Conservation (phyloP, 2,329 filamentous ascomycete genomes). For the Aspergillus arachidicola region DNA sequence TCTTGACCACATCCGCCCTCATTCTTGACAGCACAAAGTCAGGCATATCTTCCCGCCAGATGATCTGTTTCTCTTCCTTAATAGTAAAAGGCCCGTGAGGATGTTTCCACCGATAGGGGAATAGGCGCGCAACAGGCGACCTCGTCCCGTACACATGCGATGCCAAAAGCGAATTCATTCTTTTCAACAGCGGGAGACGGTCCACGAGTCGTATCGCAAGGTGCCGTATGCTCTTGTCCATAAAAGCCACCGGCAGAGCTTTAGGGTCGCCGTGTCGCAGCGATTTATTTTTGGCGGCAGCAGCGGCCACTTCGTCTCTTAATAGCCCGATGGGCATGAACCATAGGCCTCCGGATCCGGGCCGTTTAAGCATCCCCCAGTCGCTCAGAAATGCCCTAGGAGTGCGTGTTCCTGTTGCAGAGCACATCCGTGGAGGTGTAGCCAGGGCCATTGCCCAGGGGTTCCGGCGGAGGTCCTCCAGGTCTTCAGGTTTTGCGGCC, state of each 20-base stretch:
- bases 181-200: slow-evolving; percentile 28
- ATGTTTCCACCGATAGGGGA: slow-evolving; percentile 42
- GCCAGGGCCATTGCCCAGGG: slow-evolving; percentile 46
- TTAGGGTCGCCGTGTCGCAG: not conserved
- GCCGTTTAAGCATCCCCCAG: slow-evolving; percentile 39
- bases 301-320: slow-evolving; percentile 30
- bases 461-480: slow-evolving; percentile 36
- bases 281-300: not conserved
- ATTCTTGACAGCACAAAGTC: slow-evolving; percentile 43
- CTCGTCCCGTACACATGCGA: slow-evolving; percentile 14
- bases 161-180: slow-evolving; percentile 19
- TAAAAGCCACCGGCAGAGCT: not conserved
- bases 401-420: slow-evolving; percentile 33
- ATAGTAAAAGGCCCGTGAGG: slow-evolving; percentile 30
- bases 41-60: slow-evolving; percentile 54
- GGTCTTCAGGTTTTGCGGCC: slow-evolving; percentile 27
- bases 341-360: slow-evolving; percentile 29
- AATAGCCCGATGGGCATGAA: slow-evolving; percentile 38
- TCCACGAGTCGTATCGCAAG: slow-evolving; percentile 33
- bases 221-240: slow-evolving; percentile 10
- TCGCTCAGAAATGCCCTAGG: slow-evolving; percentile 37
- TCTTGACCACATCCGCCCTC: slow-evolving; percentile 37
- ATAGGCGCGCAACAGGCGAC: slow-evolving; percentile 20
- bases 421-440: slow-evolving; percentile 39
- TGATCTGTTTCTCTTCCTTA: slow-evolving; percentile 32